These are phyloP conservation scores for Colletotrichum chlorophyti DNA, from an alignment of 2,329 filamentous ascomycete species.

Conservation along the genomic window DNA sequence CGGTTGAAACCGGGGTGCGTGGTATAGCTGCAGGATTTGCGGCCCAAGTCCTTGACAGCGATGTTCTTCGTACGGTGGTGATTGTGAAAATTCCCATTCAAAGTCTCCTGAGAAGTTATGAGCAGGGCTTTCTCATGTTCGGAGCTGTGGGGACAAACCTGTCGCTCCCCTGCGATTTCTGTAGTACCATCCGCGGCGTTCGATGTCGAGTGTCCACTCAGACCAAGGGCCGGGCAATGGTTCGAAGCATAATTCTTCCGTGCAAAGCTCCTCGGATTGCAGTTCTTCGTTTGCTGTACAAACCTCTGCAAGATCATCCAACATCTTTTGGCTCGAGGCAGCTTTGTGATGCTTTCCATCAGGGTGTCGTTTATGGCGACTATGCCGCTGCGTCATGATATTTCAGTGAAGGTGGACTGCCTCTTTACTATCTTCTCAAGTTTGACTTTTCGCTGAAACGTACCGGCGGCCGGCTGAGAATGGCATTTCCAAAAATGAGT, in stretches of 20 bases:
- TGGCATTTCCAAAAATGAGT: not conserved
- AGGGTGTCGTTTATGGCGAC: too few relatives aligned
- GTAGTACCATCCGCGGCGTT: conserved; percentile 3
- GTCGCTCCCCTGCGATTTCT: not conserved
- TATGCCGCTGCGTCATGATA: not conserved
- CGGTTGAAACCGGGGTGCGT: not conserved
- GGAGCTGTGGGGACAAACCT: not conserved
- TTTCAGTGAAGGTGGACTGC: not conserved
- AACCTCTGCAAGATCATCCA: not conserved
- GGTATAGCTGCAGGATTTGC: too few relatives aligned
- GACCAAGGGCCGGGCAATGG: not conserved
- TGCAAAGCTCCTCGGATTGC: too few relatives aligned
- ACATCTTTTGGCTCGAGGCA: not conserved
- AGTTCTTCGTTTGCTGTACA: too few relatives aligned
- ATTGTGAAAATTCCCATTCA: not conserved
- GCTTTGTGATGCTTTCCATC: not conserved
- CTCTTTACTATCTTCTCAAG: not conserved
- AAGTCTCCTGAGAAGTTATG: not conserved
- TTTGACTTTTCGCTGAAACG: not conserved
- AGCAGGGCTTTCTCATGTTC: too few relatives aligned
- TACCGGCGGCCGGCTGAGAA: too few relatives aligned
- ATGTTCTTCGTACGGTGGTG: too few relatives aligned
- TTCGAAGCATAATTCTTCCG: not conserved
- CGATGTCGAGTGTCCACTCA: not conserved
- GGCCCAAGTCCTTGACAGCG: too few relatives aligned